A percentile compares a stretch with the other conserved stretches of the same genome.
Conservation (phyloP, 345 rosid genomes). For the Eucalyptus sp. region DNA sequence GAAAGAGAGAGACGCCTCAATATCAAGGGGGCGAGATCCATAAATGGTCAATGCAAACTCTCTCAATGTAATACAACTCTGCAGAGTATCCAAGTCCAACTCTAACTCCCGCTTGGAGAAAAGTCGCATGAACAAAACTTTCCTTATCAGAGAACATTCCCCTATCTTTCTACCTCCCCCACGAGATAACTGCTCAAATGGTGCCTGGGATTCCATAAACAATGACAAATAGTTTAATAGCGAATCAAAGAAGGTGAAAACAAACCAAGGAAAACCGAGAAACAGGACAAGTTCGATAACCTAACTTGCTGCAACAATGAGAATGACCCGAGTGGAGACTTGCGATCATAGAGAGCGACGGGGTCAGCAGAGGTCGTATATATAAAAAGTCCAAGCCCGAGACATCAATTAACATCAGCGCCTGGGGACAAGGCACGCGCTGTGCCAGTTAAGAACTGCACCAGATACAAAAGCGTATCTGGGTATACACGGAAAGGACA, state of each 20-base stretch:
- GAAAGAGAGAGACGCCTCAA: not conserved
- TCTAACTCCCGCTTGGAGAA: not conserved
- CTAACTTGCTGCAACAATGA: not conserved
- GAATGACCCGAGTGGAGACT: not conserved
- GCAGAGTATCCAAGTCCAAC: not conserved
- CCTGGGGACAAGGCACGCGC: not conserved
- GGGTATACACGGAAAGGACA: not conserved
- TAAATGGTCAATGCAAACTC: not conserved
- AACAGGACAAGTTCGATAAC: not conserved
- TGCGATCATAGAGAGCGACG: not conserved
- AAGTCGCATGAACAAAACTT: not conserved
- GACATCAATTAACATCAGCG: not conserved
- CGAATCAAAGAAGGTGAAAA: not conserved
- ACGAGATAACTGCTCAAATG: not conserved
- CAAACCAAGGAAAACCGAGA: not conserved
- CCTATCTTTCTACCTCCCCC: not conserved
- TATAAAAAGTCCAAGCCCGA: not conserved
- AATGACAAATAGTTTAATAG: not conserved
- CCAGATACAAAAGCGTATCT: not conserved
- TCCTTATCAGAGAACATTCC: not conserved
- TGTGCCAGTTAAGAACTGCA: not conserved
- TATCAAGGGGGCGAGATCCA: not conserved
- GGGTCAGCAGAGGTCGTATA: not conserved
- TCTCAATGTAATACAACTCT: not conserved
- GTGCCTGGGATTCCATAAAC: not conserved